Base-by-base conservation (phyloP, 1,284 basidiomycete species). In the Lignosus rhinocerotis region DNA sequence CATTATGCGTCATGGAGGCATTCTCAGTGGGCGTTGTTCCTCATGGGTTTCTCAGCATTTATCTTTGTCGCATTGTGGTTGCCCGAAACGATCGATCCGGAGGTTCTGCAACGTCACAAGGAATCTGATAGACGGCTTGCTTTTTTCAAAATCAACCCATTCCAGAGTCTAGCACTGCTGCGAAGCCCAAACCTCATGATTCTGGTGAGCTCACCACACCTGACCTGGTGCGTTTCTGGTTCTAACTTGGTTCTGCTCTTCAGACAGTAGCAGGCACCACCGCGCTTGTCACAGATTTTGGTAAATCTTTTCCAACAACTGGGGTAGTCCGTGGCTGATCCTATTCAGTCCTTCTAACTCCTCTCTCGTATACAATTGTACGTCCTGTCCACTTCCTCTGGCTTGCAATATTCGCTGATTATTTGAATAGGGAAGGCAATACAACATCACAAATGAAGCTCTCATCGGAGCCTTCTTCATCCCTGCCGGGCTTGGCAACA, bases 1-100 rank as follows among this genome's bases (percentile, higher is more conserved):
- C 73, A 84, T 53, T 86, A 85, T 60, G 77, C 76, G 41, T 86
- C 88, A 0, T 93, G 92, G 92, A 80, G 90, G 3, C 68, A 80
- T 1, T 84, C 88, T 69, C 90, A 93, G 70, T 72, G 73, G 34
- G 66, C 72, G 0, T 61, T 91, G 2, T 81, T 80, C 5, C 61
- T 80, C 0, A 56, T 80, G 3, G 76, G 80, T 0, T 74, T 85
- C 34, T 25, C 80, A 0, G 76, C 86, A 38, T 68, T 75, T 7
- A 52, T 83, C 19, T 79, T 81, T 55, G 77, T 92, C 16, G 30
- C 53, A 2, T 41, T 66, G 9, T 67, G 66, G 43, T 62, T 69
- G 2, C 90, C 92, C 0, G 92, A 94, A 68, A 93, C 91, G 1
- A 83, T 51, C 67, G 67, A 51, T 30, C 63, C 38, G 1, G 68